A percentile compares a stretch with the other conserved stretches of the same genome.
Evolutionary conservation across 1,284 basidiomycete species (phyloP).

Genomic region (Tylopilus orsonianus): DNA sequence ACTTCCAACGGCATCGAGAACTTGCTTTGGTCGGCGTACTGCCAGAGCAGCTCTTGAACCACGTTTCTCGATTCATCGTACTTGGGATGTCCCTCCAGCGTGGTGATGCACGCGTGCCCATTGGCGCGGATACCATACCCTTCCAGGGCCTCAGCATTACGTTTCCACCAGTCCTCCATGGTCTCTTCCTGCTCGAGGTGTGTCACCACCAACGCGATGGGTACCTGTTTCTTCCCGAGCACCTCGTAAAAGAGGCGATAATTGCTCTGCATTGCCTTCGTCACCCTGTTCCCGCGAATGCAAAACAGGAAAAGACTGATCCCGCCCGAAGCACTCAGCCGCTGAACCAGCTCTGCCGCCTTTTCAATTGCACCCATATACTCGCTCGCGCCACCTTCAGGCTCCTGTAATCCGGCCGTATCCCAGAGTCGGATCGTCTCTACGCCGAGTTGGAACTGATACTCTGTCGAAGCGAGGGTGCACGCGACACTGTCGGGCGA

Average conservation of each 20-base stretch:
- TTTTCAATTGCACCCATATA: neutral
- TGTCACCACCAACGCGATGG: neutral
- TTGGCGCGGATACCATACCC: neutral
- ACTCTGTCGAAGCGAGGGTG: neutral
- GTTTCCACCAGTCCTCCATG: neutral
- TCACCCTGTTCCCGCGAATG: neutral
- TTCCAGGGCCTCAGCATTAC: neutral
- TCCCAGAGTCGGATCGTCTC: neutral
- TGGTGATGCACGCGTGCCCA: neutral
- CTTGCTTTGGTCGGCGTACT: neutral
- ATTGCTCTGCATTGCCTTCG: neutral
- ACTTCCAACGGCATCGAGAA: neutral
- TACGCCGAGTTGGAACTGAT: neutral
- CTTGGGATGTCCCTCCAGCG: neutral
- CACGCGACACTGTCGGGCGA: neutral
- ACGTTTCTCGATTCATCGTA: neutral
- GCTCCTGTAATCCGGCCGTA: neutral
- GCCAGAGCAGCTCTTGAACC: neutral
- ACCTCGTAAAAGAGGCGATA: neutral
- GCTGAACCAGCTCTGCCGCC: neutral
- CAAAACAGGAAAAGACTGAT: neutral
- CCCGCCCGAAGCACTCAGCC: neutral
- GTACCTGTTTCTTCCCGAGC: neutral
- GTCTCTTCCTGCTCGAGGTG: neutral
- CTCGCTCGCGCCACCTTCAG: neutral